Evolutionary conservation across 2,329 filamentous ascomycete species (phyloP), one percentile per base, ranked within the genome.

Genomic region (Fusarium veterinarium): DNA sequence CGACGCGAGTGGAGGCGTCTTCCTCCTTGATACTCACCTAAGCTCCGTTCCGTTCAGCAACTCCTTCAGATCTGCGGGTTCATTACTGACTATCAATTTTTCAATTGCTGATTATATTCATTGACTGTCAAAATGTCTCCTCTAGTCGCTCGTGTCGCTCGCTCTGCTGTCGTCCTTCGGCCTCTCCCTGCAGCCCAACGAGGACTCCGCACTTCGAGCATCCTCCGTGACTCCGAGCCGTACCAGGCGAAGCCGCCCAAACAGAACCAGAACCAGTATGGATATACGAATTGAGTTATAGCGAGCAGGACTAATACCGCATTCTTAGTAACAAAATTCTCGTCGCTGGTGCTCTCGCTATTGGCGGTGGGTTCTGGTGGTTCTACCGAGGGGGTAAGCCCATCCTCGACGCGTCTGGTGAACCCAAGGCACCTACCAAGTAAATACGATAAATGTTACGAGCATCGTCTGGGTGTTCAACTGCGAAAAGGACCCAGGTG

Each of bases 381-480:
- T 74, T 74, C 67, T 74, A 74, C 44, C 33, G 59, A 40, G 71
- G 71, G 23, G 71, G 71, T 17, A 74, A 74, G 42, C 28, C 71
- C 8, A n/a, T 35, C 19, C 42, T 61, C 37, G 71, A 74, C 28
- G 44, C 62, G 5, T 37, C 70, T 49, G 70, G 60, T 8, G 71
- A 72, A 23, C 33, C 33, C 33, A 66, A 63, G 42, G 19, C 57
- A 4, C 40, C 67, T n/a, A 60, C 55, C 57, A 74, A 74, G 57
- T 74, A 69, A 28, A 72, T 5, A n/a, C 20, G 14, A 59, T 23
- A 17, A n/a, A 46, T 17, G 9, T n/a, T 10, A 35, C 16, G n/a
- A 30, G 17, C 20, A 19, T 14, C 25, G 20, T 8, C n/a, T 64
- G 19, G 14, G 16, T 31, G 23, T 28, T 20, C 23, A 25, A 8